Evolutionary conservation across 345 rosid genomes (phyloP).

Genomic region (Stellera chamaejasme): DNA sequence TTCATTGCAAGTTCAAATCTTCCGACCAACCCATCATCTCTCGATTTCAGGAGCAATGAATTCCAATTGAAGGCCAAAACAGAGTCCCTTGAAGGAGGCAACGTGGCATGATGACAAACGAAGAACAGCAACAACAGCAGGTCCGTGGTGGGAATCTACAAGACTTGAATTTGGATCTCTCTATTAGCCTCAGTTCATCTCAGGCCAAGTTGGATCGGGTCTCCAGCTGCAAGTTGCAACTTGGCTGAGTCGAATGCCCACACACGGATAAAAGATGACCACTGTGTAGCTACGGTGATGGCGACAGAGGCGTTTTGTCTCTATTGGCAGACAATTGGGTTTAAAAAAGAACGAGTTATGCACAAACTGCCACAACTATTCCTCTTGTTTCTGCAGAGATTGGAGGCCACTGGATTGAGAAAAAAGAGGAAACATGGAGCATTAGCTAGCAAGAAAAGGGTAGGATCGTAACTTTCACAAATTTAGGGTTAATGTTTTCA

Average conservation of each 20-base stretch:
- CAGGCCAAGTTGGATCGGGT: conserved; percentile 7
- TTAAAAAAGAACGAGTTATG: conserved; percentile 26
- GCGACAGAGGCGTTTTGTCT: conserved; percentile 23
- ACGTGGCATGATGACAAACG: conserved; percentile 53
- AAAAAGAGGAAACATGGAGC: neutral
- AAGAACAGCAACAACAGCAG: conserved; percentile 25
- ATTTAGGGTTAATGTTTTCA: no score
- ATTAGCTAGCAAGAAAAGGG: no score
- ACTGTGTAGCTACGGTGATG: neutral
- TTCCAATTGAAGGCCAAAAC: conserved; percentile 16
- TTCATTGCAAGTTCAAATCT: conserved; percentile 10
- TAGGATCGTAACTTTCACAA: no score
- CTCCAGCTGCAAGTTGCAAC: conserved; percentile 20
- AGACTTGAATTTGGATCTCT: conserved; percentile 40
- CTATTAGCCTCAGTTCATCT: conserved; percentile 29
- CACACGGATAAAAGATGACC: neutral
- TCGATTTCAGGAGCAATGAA: conserved; percentile 2
- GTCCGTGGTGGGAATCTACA: neutral
- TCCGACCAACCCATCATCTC: neutral
- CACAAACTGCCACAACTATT: conserved; percentile 27
- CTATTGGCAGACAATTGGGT: conserved; percentile 47
- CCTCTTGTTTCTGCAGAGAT: conserved; percentile 19
- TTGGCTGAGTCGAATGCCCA: conserved; percentile 36
- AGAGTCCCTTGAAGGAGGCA: conserved; percentile 34
- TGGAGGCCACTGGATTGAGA: conserved; percentile 12